Percentiles rank a stretch among this genome's conserved stretches.
Evolutionary conservation across 495 filamentous ascomycete species (phyloP).

Genomic region (Penicillium riverlandense): DNA sequence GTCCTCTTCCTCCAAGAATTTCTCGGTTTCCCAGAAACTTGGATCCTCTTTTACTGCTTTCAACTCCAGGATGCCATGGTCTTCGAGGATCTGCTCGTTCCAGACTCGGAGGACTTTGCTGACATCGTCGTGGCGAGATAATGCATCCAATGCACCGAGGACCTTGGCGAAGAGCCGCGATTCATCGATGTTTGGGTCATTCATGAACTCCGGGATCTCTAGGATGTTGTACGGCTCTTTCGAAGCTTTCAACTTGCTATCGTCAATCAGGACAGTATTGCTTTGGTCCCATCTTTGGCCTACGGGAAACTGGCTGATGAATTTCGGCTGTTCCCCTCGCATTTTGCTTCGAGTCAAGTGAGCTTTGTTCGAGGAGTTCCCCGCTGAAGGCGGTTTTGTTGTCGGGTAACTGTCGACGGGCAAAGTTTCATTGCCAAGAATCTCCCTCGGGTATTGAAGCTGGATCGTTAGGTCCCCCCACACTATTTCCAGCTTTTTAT

Average conservation of each 20-base stretch:
- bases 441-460: slow-evolving; percentile 32
- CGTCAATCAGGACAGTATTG: slow-evolving; percentile 90
- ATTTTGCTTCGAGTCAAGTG: not conserved
- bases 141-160: slow-evolving; percentile 21
- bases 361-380: not conserved
- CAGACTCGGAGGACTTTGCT: slow-evolving; percentile 28
- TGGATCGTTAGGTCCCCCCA: slow-evolving; percentile 57
- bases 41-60: not conserved
- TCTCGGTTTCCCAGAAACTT: too few relatives aligned
- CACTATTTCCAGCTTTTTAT: slow-evolving; percentile 69
- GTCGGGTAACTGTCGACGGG: not conserved
- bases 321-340: not conserved
- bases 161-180: slow-evolving; percentile 25
- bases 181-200: slow-evolving; percentile 18
- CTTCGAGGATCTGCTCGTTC: slow-evolving; percentile 9
- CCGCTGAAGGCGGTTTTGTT: not conserved
- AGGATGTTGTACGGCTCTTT: slow-evolving; percentile 81
- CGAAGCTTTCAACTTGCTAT: slow-evolving; percentile 67
- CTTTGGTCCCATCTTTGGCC: slow-evolving; percentile 58
- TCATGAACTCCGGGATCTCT: slow-evolving; percentile 66
- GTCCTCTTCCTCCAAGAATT: not conserved
- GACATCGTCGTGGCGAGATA: slow-evolving; percentile 32
- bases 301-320: not conserved
- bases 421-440: not conserved
- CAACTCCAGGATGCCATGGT: slow-evolving; percentile 18